Evolutionary conservation across 192 early-diverging fungal genomes (phyloP).

Genomic region (Phycomyces nitens): DNA sequence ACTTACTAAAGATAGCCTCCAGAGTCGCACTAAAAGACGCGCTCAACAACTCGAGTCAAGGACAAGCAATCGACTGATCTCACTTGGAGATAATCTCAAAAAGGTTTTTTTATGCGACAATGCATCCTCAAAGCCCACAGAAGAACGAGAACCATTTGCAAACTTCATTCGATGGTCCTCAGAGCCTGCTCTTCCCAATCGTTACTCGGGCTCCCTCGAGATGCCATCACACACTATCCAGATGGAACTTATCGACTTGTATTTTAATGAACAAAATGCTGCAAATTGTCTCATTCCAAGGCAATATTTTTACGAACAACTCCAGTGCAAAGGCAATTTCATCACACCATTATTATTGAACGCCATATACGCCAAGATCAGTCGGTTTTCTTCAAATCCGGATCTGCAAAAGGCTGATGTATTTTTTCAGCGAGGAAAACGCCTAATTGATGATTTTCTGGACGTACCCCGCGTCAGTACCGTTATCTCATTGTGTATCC

Average conservation of each 20-base stretch:
- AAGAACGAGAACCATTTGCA: background rate
- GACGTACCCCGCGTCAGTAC: slow-evolving; percentile 31
- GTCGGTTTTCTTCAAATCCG: slow-evolving; percentile 10
- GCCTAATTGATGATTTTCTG: slow-evolving; percentile 31
- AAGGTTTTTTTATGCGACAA: background rate
- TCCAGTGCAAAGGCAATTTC: slow-evolving; percentile 19
- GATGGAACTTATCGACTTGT: slow-evolving; percentile 28
- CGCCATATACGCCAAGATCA: slow-evolving; percentile 30
- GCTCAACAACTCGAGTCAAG: slow-evolving; percentile 4
- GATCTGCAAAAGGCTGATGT: slow-evolving; percentile 21
- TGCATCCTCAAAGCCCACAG: slow-evolving; percentile 1
- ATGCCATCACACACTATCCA: slow-evolving; percentile 31
- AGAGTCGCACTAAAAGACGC: slow-evolving; percentile 12
- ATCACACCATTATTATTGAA: slow-evolving; percentile 30
- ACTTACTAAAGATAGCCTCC: background rate
- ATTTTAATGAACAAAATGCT: slow-evolving; percentile 18
- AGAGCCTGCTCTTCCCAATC: slow-evolving; percentile 25
- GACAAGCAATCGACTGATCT: slow-evolving; percentile 5
- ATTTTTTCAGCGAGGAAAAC: slow-evolving; percentile 30
- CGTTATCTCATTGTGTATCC: slow-evolving; percentile 11
- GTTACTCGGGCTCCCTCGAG: slow-evolving; percentile 21
- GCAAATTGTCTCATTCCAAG: slow-evolving; percentile 6
- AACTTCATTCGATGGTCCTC: slow-evolving; percentile 13
- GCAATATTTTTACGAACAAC: slow-evolving; percentile 17
- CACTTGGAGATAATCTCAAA: slow-evolving; percentile 12